Evolutionary conservation across 1,139 yeast species (phyloP).

Genomic region (Zygosaccharomyces pseudobailii): DNA sequence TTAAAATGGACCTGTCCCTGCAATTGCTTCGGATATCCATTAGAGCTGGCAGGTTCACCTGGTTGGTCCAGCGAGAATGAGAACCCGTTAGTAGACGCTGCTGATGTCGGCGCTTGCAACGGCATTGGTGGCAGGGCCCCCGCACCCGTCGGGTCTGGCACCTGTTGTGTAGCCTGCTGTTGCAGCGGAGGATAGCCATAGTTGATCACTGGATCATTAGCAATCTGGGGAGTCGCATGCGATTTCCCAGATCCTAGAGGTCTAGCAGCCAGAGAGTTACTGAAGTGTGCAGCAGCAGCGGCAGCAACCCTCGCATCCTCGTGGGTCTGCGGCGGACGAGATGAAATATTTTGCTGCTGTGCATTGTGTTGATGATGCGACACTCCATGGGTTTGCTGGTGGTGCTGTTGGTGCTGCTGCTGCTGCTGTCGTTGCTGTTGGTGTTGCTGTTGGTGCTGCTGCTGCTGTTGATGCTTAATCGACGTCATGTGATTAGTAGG

Average conservation of each 20-base stretch:
- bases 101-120: conserved; percentile 8
- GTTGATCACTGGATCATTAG: conserved; percentile 10
- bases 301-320: conserved; percentile 3
- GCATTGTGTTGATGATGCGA: conserved; percentile 3
- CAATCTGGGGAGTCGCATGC: conserved; percentile 5
- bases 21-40: conserved; percentile 4
- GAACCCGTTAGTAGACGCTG: conserved; percentile 16
- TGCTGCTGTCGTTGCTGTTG: conserved; percentile 3
- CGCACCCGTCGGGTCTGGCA: conserved; percentile 6
- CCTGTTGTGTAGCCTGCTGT: conserved; percentile 5
- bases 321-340: neutral
- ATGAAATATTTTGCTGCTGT: conserved; percentile 6
- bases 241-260: conserved; percentile 8
- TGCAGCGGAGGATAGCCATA: conserved; percentile 13
- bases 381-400: neutral
- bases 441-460: conserved; percentile 2
- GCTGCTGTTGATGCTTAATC: conserved; percentile 7
- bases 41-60: conserved; percentile 10
- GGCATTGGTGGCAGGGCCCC: conserved; percentile 9
- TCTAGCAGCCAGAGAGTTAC: conserved; percentile 9
- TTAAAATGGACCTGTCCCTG: conserved; percentile 23
- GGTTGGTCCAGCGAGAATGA: conserved; percentile 18
- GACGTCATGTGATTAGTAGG: neutral
- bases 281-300: conserved; percentile 1
- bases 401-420: conserved; percentile 3